phyloP scores from a whole-genome alignment of 2,329 filamentous ascomycete genomes.

The Gnomoniopsis smithogilvyi region DNA sequence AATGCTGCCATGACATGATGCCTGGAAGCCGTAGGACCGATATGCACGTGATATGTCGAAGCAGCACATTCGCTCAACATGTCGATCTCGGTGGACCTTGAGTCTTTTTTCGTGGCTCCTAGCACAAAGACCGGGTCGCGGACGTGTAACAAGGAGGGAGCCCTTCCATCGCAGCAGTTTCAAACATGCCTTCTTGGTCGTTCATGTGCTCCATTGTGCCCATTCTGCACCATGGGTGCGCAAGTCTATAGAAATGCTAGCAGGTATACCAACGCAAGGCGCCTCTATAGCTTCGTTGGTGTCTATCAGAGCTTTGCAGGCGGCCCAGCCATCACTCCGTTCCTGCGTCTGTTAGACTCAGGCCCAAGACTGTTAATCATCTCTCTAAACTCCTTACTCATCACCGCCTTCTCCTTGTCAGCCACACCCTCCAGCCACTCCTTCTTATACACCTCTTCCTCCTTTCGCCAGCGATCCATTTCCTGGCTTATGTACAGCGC shows the following conservation, averaged over 20 bases:
- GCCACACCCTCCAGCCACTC: slow-evolving; percentile 47
- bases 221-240: too few species aligned
- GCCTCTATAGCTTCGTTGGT: not conserved
- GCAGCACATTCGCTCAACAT: not conserved
- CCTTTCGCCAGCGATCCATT: slow-evolving; percentile 51
- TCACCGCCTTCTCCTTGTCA: slow-evolving; percentile 49
- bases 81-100: not conserved
- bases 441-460: slow-evolving; percentile 54
- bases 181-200: too few species aligned
- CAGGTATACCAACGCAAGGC: too few species aligned
- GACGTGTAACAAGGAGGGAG: too few species aligned
- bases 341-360: slow-evolving; percentile 8
- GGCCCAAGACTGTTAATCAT: slow-evolving; percentile 39
- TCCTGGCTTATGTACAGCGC: slow-evolving; percentile 57
- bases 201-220: too few species aligned
- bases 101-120: not conserved
- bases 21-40: not conserved
- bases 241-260: not conserved
- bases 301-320: slow-evolving; percentile 11
- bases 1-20: not conserved
- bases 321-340: slow-evolving; percentile 3
- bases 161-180: too few species aligned
- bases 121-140: not conserved
- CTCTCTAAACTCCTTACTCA: slow-evolving; percentile 52
- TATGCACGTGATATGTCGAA: not conserved